These are phyloP conservation scores for Lichina pygmaea DNA, from an alignment of 495 filamentous ascomycete genomes.

Conservation along the genomic window DNA sequence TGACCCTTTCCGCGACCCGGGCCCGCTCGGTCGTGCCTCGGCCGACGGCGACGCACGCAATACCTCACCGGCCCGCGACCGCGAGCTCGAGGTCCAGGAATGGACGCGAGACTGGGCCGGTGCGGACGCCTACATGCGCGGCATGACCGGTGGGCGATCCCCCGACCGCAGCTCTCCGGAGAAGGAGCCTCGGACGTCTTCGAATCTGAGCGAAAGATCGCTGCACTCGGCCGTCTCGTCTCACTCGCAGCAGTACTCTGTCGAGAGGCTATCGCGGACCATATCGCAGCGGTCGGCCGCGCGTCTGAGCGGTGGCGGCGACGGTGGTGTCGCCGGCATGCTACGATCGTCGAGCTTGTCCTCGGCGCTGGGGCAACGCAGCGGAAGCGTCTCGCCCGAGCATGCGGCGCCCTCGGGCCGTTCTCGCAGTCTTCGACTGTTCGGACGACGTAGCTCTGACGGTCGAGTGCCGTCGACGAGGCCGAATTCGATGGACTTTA, in stretches of 20 bases:
- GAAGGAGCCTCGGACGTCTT: conserved; percentile 26
- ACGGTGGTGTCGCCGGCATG: neutral
- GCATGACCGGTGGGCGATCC: conserved; percentile 2
- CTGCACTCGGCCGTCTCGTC: conserved; percentile 11
- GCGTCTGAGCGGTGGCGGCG: neutral
- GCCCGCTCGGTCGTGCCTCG: conserved; percentile 7
- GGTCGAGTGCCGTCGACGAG: neutral
- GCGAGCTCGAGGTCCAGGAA: conserved; percentile 20
- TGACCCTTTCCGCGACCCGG: conserved; percentile 13
- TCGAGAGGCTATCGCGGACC: neutral
- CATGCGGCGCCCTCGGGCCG: neutral
- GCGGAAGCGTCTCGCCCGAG: neutral
- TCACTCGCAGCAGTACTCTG: conserved; percentile 4
- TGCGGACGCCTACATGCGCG: conserved; percentile 16
- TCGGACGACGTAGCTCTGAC: neutral
- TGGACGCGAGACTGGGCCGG: conserved; percentile 35
- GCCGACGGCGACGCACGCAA: neutral
- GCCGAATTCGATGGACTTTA: neutral
- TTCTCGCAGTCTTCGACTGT: neutral
- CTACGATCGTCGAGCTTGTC: neutral
- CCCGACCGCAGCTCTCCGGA: conserved; percentile 16
- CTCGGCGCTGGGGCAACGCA: too few species aligned
- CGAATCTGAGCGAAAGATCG: conserved; percentile 26
- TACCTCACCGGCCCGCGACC: neutral
- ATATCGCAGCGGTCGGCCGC: neutral